phyloP scores from a whole-genome alignment of 495 filamentous ascomycete genomes.

The Penicillium cinerascens region DNA sequence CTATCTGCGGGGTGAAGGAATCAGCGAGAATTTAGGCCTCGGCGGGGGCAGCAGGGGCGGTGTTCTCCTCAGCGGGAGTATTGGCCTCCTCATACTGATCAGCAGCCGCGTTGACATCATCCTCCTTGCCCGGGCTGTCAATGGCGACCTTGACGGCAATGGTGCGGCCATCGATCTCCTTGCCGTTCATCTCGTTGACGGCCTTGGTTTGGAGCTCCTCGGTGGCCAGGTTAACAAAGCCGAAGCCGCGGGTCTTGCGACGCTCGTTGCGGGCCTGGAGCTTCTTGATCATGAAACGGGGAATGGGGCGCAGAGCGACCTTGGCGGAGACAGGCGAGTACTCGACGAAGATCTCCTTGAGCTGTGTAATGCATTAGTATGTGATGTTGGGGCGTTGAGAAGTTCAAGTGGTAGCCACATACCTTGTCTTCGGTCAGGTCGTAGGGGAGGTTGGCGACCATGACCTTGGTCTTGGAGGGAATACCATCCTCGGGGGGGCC shows the following conservation, averaged over 20 bases:
- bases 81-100: constrained; percentile 45
- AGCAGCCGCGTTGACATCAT: constrained; percentile 71
- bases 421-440: constrained; percentile 97
- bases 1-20: constrained; percentile 22
- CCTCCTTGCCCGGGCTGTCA: constrained; percentile 98
- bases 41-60: constrained; percentile 23
- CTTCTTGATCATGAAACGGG: constrained; percentile 99
- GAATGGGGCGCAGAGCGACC: constrained; percentile 96
- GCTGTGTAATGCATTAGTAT: constrained; percentile 47
- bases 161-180: constrained; percentile 96
- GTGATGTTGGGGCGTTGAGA: background rate
- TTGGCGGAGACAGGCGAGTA: constrained; percentile 92
- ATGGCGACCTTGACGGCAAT: constrained; percentile 99
- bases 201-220: constrained; percentile 97
- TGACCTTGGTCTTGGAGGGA: constrained; percentile 98
- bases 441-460: constrained; percentile 98
- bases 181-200: constrained; percentile 96
- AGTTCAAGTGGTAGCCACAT: constrained; percentile 15
- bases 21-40: constrained; percentile 32
- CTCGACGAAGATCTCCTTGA: constrained; percentile 89
- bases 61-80: constrained; percentile 39
- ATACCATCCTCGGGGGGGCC: constrained; percentile 97
- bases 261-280: constrained; percentile 95
- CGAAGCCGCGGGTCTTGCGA: constrained; percentile 98
- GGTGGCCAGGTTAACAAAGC: constrained; percentile 91